Conservation (phyloP, 441 rosid species). For the Pelargonium australe region DNA sequence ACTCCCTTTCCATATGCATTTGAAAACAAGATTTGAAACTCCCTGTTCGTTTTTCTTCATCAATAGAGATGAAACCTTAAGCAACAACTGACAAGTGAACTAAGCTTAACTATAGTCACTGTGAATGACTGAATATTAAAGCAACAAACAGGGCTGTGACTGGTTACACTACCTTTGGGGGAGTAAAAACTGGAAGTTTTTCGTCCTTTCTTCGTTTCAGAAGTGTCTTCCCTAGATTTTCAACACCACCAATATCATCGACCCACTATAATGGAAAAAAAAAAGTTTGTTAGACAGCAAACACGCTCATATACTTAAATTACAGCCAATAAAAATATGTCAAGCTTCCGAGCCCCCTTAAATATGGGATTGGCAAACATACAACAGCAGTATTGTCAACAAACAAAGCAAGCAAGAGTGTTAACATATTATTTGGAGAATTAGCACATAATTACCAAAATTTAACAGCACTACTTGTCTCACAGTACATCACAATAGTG, state of each 20-base stretch:
- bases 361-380: no score
- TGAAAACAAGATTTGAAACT: not conserved
- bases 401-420: no score
- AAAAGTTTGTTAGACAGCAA: conserved; percentile 6
- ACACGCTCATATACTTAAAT: not conserved
- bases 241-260: conserved; percentile 75
- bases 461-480: no score
- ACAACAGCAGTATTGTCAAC: no score
- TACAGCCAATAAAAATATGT: not conserved
- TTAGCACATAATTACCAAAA: no score
- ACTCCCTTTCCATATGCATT: not conserved
- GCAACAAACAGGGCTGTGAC: not conserved
- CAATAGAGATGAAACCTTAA: not conserved
- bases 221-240: conserved; percentile 61
- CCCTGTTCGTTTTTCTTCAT: not conserved
- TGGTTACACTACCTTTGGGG: conserved; percentile 55
- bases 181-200: conserved; percentile 61
- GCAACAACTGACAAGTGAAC: not conserved
- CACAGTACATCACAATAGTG: no score
- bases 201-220: conserved; percentile 48
- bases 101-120: not conserved
- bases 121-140: not conserved
- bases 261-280: conserved; percentile 56
- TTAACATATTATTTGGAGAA: no score
- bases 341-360: not conserved